These are phyloP conservation scores for Pseudognaphalium luteoalbum DNA, from an alignment of 129 eudicot genomes.

Conservation along the genomic window DNA sequence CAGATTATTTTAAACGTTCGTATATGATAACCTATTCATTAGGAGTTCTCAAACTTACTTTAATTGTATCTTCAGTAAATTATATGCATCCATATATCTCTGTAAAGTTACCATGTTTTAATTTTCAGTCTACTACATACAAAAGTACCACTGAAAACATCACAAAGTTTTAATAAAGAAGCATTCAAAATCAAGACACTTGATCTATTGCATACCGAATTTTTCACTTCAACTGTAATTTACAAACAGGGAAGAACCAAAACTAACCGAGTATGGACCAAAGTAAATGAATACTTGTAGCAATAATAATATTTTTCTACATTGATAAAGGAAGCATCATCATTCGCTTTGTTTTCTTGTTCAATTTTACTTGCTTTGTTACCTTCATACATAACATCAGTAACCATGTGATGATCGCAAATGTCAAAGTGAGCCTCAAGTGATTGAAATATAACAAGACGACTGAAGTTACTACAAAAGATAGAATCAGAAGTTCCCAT, in stretches of 20 bases:
- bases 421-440: conserved; percentile 60
- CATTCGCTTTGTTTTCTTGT: conserved; percentile 77
- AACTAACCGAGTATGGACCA: neutral
- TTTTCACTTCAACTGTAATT: neutral
- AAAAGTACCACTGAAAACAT: neutral
- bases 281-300: conserved; percentile 3
- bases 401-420: conserved; percentile 54
- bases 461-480: conserved; percentile 74
- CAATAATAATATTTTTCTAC: conserved; percentile 31
- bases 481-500: conserved; percentile 81
- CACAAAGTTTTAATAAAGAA: conserved; percentile 1
- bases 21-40: too few species aligned
- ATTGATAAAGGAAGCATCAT: conserved; percentile 94
- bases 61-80: neutral
- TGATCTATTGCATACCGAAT: neutral
- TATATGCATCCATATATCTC: neutral
- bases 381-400: conserved; percentile 79
- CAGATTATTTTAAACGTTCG: neutral
- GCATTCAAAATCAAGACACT: conserved; percentile 3
- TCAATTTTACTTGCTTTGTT: conserved; percentile 73
- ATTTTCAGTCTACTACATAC: neutral
- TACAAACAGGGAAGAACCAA: neutral
- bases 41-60: neutral
- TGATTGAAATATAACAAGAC: conserved; percentile 73
- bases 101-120: neutral